Evolutionary conservation across 768 basidiomycete species (phyloP).

Genomic region (Rhizopogon vesiculosus): DNA sequence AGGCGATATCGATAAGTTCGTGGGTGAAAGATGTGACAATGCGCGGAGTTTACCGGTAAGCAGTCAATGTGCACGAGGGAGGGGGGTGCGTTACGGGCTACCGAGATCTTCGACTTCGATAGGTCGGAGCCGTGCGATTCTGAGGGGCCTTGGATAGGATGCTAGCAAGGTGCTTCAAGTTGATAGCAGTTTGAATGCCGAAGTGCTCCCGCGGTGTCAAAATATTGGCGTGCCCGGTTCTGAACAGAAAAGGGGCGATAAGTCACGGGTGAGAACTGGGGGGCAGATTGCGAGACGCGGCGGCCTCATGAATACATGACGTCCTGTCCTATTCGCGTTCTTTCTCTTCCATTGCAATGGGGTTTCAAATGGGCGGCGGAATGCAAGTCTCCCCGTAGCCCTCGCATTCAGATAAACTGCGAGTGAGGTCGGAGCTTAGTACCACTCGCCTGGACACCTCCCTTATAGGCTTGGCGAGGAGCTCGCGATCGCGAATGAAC

Average conservation of each 20-base stretch:
- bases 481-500: not conserved
- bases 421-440: not conserved
- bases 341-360: not conserved
- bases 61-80: not conserved
- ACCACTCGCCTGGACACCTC: not conserved
- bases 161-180: not conserved
- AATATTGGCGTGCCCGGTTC: not conserved
- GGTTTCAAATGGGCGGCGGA: not conserved
- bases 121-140: not conserved
- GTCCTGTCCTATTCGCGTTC: too few relatives aligned
- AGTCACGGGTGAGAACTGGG: too few relatives aligned
- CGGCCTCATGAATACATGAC: not conserved
- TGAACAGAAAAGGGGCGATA: not conserved
- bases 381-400: not conserved
- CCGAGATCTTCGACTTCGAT: not conserved
- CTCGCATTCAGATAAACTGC: not conserved
- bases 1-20: not conserved
- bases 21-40: not conserved
- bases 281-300: not conserved
- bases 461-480: not conserved
- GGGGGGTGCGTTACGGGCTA: not conserved
- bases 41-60: not conserved
- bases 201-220: not conserved
- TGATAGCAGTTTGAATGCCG: not conserved
- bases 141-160: not conserved